Percentiles rank a stretch among this genome's conserved stretches.
Evolutionary conservation across 1,139 yeast genomes (phyloP).

Genomic region (Scheffersomyces insectosa): DNA sequence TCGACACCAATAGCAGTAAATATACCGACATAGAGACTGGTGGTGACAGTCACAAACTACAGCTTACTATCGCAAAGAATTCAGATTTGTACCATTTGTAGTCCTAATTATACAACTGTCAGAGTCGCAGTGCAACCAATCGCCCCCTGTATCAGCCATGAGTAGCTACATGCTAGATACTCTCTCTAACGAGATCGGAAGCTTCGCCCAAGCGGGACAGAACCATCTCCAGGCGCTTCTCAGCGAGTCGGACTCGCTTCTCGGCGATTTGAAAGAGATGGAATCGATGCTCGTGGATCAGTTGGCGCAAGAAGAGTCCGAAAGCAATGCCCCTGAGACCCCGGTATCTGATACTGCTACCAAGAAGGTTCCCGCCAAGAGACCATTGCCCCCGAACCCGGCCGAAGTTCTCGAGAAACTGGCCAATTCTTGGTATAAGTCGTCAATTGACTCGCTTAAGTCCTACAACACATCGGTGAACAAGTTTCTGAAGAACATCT

Average conservation of each 20-base stretch:
- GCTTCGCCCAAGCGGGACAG: conserved; percentile 25
- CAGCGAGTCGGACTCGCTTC: conserved; percentile 24
- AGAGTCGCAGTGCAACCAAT: no score
- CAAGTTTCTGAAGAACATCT: conserved; percentile 37
- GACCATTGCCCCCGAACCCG: no score
- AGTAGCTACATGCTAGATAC: conserved; percentile 21
- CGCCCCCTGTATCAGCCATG: no score
- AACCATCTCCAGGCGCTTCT: conserved; percentile 20
- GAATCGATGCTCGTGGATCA: conserved; percentile 27
- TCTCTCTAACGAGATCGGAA: conserved; percentile 28
- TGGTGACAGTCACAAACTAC: no score
- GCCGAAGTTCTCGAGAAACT: conserved; percentile 8
- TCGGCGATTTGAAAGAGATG: conserved; percentile 26
- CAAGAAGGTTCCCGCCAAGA: no score
- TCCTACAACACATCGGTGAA: conserved; percentile 39
- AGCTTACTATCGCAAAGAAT: no score
- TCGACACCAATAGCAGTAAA: no score
- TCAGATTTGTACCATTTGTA: no score
- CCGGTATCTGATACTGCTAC: not conserved
- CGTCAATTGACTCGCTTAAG: conserved; percentile 35
- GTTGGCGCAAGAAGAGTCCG: conserved; percentile 10
- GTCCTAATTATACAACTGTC: no score
- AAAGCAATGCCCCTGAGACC: conserved; percentile 2
- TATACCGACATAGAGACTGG: not conserved
- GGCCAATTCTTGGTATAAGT: conserved; percentile 35